Evolutionary conservation across 2,329 filamentous ascomycete genomes (phyloP), one percentile per base, ranked within the genome.

Genomic region (Reticulascus tulasneorum): DNA sequence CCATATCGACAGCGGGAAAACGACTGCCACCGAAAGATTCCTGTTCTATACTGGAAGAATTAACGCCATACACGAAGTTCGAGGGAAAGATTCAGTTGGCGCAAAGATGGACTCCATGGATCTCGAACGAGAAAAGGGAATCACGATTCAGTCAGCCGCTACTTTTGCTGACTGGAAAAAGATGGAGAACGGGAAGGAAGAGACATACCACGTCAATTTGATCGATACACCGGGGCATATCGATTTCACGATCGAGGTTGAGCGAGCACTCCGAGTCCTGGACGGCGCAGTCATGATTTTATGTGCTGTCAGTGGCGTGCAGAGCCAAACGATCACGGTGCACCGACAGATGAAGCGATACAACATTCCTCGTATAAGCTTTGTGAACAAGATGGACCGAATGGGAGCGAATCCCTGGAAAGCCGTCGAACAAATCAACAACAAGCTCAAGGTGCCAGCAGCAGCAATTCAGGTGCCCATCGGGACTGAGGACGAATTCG

Each of bases 81-180:
- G 93, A 55, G 89, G 89, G 41, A 90, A 91, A 58, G 93, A 98
- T 74, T 79, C 86, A 23, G 89, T 96, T 25, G 93, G 93, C 47
- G 93, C 93, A 43, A 98, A 98, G 72, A 98, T 98, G 93, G 93
- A 98, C 71, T 96, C 90, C 18, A 98, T 98, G 93, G 93, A 98
- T 52, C 73, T 98, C 50, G 93, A 98, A 68, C 78, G 93, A 64
- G 93, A 97, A 63, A 95, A 96, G 71, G 93, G 93, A 54, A 98
- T 98, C 61, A 98, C 93, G 39, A 98, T 98, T 55, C 91, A 98
- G 64, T 97, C 91, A 50, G 93, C 93, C 9, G 93, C 93, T 17
- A 98, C 93, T 1, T 98, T 95, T 62, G 94, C 88, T 63, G 90
- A 98, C 66, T 98, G 93, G 93, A 69, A 84, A 48, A 96, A 94